A percentile compares a stretch with the other conserved stretches of the same genome.
Conservation (phyloP, 2,329 filamentous ascomycete species). For the Raffaelea albimanens region DNA sequence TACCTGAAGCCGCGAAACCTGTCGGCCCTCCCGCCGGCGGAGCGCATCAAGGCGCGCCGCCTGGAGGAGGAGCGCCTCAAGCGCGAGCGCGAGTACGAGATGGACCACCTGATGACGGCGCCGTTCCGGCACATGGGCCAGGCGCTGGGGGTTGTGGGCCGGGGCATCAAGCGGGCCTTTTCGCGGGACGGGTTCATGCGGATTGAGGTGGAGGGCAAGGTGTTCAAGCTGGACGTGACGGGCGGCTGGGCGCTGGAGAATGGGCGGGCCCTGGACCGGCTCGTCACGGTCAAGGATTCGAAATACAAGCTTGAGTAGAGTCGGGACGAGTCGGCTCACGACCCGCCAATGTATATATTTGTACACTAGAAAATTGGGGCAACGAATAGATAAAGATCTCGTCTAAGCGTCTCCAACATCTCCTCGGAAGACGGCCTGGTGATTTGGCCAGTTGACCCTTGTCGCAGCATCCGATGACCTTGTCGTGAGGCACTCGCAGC, state of each 20-base stretch:
- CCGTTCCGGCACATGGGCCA: constrained; percentile 43
- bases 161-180: constrained; percentile 38
- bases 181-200: constrained; percentile 47
- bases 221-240: constrained; percentile 48
- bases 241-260: constrained; percentile 50
- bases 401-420: no score
- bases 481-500: no score
- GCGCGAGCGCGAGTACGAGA: constrained; percentile 38
- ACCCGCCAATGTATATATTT: no score
- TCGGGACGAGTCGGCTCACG: no score
- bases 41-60: constrained; percentile 20
- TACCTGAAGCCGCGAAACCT: not conserved
- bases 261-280: constrained; percentile 47
- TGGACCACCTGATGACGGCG: constrained; percentile 45
- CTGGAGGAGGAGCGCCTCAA: constrained; percentile 28
- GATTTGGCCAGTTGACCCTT: no score
- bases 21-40: not conserved
- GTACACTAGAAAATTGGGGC: no score
- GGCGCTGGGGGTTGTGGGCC: constrained; percentile 31
- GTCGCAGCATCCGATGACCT: no score
- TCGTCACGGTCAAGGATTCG: constrained; percentile 26
- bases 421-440: no score
- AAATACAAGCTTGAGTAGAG: no score
- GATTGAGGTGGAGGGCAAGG: constrained; percentile 34
- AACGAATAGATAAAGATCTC: no score